These are phyloP conservation scores for Trichoderma cornu-damae DNA, from an alignment of 2,329 filamentous ascomycete genomes.

Conservation along the genomic window DNA sequence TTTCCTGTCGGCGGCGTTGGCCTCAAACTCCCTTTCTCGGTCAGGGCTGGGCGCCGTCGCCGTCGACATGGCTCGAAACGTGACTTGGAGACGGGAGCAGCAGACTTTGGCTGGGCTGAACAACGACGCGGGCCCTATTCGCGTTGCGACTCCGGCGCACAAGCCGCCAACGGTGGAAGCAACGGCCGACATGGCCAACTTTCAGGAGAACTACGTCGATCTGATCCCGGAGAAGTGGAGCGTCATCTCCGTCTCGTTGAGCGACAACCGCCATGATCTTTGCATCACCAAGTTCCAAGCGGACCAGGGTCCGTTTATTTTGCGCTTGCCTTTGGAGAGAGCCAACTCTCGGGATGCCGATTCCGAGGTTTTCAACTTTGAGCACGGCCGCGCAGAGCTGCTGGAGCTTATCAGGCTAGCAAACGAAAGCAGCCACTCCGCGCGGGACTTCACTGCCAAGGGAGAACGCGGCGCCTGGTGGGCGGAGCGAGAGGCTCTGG, in stretches of 20 bases:
- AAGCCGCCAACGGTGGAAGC: conserved; percentile 43
- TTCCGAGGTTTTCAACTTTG: conserved; percentile 73
- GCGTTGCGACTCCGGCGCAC: conserved; percentile 23
- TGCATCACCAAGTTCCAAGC: conserved; percentile 81
- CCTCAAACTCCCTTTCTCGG: conserved; percentile 43
- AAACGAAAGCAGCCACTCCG: conserved; percentile 75
- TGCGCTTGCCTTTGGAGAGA: conserved; percentile 78
- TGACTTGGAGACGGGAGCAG: conserved; percentile 61
- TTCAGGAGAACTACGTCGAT: conserved; percentile 78
- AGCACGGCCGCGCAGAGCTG: conserved; percentile 72
- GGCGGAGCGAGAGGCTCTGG: conserved; percentile 75
- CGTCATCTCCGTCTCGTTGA: conserved; percentile 78
- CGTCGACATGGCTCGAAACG: conserved; percentile 64
- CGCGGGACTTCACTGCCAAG: conserved; percentile 65
- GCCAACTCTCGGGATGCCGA: conserved; percentile 77
- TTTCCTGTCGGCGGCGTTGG: conserved; percentile 57
- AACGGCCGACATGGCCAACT: conserved; percentile 52
- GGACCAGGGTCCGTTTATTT: conserved; percentile 72
- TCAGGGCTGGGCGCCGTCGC: conserved; percentile 58
- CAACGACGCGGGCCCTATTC: conserved; percentile 23
- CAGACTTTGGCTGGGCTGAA: conserved; percentile 47
- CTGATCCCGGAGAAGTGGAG: conserved; percentile 80
- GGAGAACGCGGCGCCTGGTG: conserved; percentile 83
- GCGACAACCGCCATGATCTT: conserved; percentile 75
- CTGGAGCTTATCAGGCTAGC: conserved; percentile 74